Base-by-base conservation (phyloP, 306 rosid genomes). In the Myrica gale region DNA sequence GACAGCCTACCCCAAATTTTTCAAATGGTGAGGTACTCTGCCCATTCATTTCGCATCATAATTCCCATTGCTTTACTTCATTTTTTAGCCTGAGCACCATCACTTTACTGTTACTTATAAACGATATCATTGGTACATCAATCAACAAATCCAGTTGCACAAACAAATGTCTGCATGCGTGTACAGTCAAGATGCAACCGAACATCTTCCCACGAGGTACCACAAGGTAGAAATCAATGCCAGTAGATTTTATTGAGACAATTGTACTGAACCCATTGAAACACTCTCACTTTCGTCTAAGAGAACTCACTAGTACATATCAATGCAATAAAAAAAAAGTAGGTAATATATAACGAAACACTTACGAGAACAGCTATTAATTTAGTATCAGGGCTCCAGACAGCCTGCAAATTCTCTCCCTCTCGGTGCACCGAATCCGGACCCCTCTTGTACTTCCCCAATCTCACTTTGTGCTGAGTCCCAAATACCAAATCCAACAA, bases 341-440 rank as follows among this genome's bases (percentile, higher is more conserved):
- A 46, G 16, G 2, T 3, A 26, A 7, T 2, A 73, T 76, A 65
- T 39, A 70, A 54, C 19, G 50, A 17, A 75, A 63, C 10, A 79
- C 93, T 89, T 86, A 95, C 98, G 79, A 92, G 86, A 80, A 95
- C 77, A 61, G 96, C 96, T 4, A 95, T 87, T 79, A 95, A 78
- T 84, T 95, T 92, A 73, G 90, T 77, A 84, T 95, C 98, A 61
- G 96, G 96, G 76, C 98, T 95, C 98, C 97, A 92, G 80, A 87
- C 93, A 1, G 98, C 98, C 90, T 89, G 95, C 89, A 88, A 19
- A 84, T 95, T 90, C 86, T 95, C 98, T 76, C 98, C 98, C 76
- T 95, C 96, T 54, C 78, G 87, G 70, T 74, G 83, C 86, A 95
- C 70, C 4, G 98, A 95, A 84, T 84, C 87, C 2, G 96, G 80